These are phyloP conservation scores for Hericium rajendrae DNA, from an alignment of 768 basidiomycete genomes.

Conservation along the genomic window DNA sequence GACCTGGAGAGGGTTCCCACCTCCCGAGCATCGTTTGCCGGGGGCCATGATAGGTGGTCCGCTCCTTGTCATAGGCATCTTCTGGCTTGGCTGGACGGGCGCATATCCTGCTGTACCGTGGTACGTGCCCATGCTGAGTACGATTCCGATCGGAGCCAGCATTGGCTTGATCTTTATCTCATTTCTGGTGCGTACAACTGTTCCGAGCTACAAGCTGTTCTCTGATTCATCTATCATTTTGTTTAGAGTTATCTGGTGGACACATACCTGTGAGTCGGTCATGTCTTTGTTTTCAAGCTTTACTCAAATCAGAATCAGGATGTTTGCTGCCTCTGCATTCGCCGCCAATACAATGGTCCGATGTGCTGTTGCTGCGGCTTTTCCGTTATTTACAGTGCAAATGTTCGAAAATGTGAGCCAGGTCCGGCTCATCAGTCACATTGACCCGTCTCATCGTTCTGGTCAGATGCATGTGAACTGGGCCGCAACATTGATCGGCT, in stretches of 20 bases:
- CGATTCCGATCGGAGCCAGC: neutral
- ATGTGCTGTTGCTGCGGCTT: neutral
- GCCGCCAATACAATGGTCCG: conserved; percentile 5
- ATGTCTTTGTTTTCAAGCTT: neutral
- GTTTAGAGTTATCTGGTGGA: conserved; percentile 7
- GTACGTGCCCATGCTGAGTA: conserved; percentile 5
- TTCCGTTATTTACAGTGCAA: conserved; percentile 4
- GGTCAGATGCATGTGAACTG: conserved; percentile 4
- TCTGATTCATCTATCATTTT: neutral
- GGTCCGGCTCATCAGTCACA: neutral
- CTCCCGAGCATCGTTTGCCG: conserved; percentile 1
- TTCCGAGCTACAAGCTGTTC: neutral
- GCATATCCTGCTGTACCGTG: conserved; percentile 3
- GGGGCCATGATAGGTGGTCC: conserved; percentile 1
- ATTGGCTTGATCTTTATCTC: conserved; percentile 2
- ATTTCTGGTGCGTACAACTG: conserved; percentile 1
- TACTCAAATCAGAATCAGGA: neutral
- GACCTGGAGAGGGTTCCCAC: conserved; percentile 6
- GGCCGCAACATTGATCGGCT: conserved; percentile 5
- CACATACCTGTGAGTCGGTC: conserved; percentile 1
- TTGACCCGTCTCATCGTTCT: neutral
- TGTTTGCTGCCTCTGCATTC: conserved; percentile 7
- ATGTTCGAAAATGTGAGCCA: conserved; percentile 1
- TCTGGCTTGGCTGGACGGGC: conserved; percentile 7
- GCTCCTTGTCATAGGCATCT: neutral